Conservation (phyloP, 2,329 filamentous ascomycete species). For the Ophiostoma novo-ulmi region DNA sequence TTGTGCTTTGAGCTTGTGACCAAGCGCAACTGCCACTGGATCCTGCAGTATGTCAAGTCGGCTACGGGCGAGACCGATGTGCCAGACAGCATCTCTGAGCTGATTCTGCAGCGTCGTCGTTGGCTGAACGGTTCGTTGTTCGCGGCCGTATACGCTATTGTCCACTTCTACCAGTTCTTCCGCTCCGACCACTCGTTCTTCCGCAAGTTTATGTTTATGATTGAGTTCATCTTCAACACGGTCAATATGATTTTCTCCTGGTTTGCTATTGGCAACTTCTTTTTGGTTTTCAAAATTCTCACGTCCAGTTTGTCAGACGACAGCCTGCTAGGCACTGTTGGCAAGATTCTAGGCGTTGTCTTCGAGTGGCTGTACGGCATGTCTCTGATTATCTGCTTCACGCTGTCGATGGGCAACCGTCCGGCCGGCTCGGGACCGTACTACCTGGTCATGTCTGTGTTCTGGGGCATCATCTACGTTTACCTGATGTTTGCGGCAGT, state of each 20-base stretch:
- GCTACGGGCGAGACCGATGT: conserved; percentile 96
- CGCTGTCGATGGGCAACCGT: conserved; percentile 87
- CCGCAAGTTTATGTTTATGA: conserved; percentile 80
- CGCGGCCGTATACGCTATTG: conserved; percentile 88
- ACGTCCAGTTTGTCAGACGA: conserved; percentile 73
- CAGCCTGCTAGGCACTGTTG: conserved; percentile 67
- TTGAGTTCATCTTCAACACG: conserved; percentile 93
- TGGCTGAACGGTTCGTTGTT: conserved; percentile 99
- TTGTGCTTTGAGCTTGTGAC: conserved; percentile 88
- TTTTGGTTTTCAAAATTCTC: conserved; percentile 95
- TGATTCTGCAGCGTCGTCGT: conserved; percentile 90
- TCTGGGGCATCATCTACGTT: conserved; percentile 94
- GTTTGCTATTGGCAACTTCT: conserved; percentile 99
- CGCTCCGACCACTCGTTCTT: conserved; percentile 83
- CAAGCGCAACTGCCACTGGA: conserved; percentile 96
- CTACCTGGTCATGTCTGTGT: conserved; percentile 96
- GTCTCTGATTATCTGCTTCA: conserved; percentile 89
- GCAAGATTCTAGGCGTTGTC: conserved; percentile 75
- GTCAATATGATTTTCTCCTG: conserved; percentile 97
- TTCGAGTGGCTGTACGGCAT: conserved; percentile 97
- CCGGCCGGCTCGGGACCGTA: conserved; percentile 89
- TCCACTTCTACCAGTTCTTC: conserved; percentile 95
- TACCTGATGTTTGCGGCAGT: conserved; percentile 93
- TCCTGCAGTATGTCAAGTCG: conserved; percentile 96
- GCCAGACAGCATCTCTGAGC: conserved; percentile 85